Percentiles rank a stretch among this genome's conserved stretches.
These are phyloP conservation scores for Ophryocystis elektroscirrha DNA, from an alignment of 169 alveolate species.

Conservation along the genomic window DNA sequence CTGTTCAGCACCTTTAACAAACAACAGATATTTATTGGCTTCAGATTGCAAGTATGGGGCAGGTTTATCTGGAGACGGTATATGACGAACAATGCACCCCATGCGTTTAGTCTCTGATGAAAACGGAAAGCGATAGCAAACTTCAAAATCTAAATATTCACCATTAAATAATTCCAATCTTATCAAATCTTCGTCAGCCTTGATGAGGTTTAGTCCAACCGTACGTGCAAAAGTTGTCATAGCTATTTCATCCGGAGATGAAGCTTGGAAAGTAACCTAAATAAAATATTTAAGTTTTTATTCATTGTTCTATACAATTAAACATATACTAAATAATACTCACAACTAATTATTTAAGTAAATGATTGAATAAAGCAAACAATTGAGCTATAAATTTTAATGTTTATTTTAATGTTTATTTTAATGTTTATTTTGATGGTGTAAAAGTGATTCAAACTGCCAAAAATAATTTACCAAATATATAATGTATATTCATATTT, in stretches of 20 bases:
- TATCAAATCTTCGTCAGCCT: constrained; percentile 56
- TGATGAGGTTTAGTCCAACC: constrained; percentile 57
- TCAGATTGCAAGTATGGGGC: no score
- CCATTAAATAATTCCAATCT: constrained; percentile 28
- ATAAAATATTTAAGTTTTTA: constrained; percentile 47
- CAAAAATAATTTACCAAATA: no score
- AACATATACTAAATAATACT: constrained; percentile 14
- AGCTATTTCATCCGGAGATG: constrained; percentile 97
- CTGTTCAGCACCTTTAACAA: background rate
- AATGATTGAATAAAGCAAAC: background rate
- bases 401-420: constrained; percentile 1
- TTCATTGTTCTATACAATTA: constrained; percentile 27
- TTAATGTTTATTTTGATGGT: constrained; percentile 19
- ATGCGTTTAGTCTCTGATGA: constrained; percentile 83
- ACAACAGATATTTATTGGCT: no score
- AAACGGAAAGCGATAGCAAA: constrained; percentile 77
- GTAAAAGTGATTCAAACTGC: constrained; percentile 12
- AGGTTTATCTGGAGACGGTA: no score
- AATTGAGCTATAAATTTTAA: constrained; percentile 7
- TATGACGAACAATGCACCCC: constrained; percentile 72
- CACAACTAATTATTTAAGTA: constrained; percentile 6
- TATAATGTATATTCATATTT: no score
- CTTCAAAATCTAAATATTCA: constrained; percentile 38
- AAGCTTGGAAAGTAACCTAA: constrained; percentile 77
- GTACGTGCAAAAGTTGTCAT: constrained; percentile 72